phyloP scores from a whole-genome alignment of 176 grass and related monocot genomes.

The Triticum urartu region DNA sequence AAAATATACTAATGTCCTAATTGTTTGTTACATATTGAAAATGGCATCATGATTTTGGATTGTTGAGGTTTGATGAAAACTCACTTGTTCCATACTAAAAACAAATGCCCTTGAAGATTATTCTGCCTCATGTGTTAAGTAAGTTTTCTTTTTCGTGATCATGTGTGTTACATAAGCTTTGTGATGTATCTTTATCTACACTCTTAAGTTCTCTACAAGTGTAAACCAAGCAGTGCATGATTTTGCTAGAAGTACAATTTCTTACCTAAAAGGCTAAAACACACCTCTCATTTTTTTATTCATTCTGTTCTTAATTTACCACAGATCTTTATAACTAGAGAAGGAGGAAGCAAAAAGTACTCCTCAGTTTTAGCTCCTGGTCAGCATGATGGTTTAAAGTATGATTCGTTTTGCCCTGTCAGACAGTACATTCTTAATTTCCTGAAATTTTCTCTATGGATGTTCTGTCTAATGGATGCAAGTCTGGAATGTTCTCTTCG shows the following conservation, averaged over 20 bases:
- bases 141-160: conserved; percentile 4
- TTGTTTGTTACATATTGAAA: not conserved
- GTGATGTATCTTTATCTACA: not conserved
- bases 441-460: not conserved
- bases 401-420: conserved; percentile 17
- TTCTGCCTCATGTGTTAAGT: not conserved
- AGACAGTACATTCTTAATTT: not conserved
- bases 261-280: not conserved
- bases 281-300: not conserved
- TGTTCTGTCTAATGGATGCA: not conserved
- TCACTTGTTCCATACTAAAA: not conserved
- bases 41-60: conserved; percentile 21
- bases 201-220: not conserved
- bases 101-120: not conserved
- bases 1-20: conserved; percentile 9
- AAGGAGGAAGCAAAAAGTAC: conserved; percentile 81
- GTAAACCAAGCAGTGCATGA: not conserved
- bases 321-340: conserved; percentile 86
- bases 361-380: conserved; percentile 91
- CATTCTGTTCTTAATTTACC: conserved; percentile 17
- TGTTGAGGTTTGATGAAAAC: conserved; percentile 1
- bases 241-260: conserved; percentile 8
- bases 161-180: conserved; percentile 4
- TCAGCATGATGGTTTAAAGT: conserved; percentile 83
- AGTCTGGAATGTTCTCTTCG: not conserved